Percentiles rank a stretch among this genome's conserved stretches.
These are phyloP conservation scores for Botrytis sinoallii DNA, from an alignment of 2,329 filamentous ascomycete genomes.

Conservation along the genomic window DNA sequence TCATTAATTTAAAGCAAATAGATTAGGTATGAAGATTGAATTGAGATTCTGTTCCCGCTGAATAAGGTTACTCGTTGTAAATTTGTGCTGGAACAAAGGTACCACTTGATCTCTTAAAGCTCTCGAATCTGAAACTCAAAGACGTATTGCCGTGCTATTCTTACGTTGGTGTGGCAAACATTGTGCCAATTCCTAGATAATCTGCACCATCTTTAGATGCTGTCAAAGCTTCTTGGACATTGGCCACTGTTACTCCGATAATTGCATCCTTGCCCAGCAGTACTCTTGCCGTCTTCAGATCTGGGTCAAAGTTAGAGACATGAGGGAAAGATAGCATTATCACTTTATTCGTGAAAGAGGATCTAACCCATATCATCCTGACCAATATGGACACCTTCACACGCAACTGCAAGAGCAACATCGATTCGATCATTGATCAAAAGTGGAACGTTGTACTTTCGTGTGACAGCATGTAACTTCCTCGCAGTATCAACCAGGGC, in stretches of 20 bases:
- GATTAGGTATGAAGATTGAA: background rate
- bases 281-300: slow-evolving; percentile 61
- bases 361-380: slow-evolving; percentile 83
- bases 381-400: slow-evolving; percentile 90
- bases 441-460: slow-evolving; percentile 67
- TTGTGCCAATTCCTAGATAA: slow-evolving; percentile 87
- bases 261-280: slow-evolving; percentile 75
- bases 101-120: background rate
- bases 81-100: background rate
- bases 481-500: slow-evolving; percentile 67
- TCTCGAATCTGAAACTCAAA: background rate
- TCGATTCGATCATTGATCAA: slow-evolving; percentile 93
- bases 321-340: background rate
- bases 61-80: background rate
- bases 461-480: slow-evolving; percentile 68
- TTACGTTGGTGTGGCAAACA: slow-evolving; percentile 80
- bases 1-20: background rate
- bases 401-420: slow-evolving; percentile 78
- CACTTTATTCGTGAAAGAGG: background rate
- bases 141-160: background rate
- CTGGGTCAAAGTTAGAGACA: slow-evolving; percentile 38
- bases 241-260: slow-evolving; percentile 84
- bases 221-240: slow-evolving; percentile 64
- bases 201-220: slow-evolving; percentile 77
- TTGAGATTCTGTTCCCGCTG: background rate